A percentile compares a stretch with the other conserved stretches of the same genome.
These are phyloP conservation scores for Mycena polygramma DNA, from an alignment of 768 basidiomycete species.

Conservation along the genomic window DNA sequence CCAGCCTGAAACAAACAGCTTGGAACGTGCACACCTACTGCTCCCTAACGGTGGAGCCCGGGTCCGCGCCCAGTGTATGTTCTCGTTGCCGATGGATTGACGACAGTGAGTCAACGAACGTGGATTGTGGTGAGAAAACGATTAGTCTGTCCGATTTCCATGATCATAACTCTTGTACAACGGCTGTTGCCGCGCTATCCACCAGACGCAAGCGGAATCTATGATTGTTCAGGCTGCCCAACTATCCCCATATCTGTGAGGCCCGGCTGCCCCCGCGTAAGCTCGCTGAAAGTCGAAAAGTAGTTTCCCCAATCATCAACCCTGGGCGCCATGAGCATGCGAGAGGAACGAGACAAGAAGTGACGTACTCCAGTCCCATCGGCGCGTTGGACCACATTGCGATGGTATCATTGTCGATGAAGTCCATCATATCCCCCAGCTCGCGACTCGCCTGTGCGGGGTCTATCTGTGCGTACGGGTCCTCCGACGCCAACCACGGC, in stretches of 20 bases:
- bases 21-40: too few relatives aligned
- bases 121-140: too few relatives aligned
- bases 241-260: not conserved
- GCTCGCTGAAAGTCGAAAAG: not conserved
- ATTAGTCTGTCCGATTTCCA: too few relatives aligned
- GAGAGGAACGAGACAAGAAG: not conserved
- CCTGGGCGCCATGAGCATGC: not conserved
- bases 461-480: not conserved
- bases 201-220: too few relatives aligned
- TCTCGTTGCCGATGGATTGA: too few relatives aligned
- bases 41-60: too few relatives aligned
- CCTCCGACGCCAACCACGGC: not conserved
- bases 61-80: too few relatives aligned
- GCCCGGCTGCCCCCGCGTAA: not conserved
- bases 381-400: slow-evolving; percentile 2
- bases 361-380: not conserved
- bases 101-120: too few relatives aligned
- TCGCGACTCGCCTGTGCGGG: slow-evolving; percentile 6
- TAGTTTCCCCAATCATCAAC: not conserved
- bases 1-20: too few relatives aligned
- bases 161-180: too few relatives aligned
- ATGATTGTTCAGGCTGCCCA: not conserved
- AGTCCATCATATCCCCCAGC: slow-evolving; percentile 17
- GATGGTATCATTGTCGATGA: slow-evolving; percentile 19
- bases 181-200: too few relatives aligned